A percentile compares a stretch with the other conserved stretches of the same genome.
These are phyloP conservation scores for Gastrodia elata DNA, from an alignment of 106 monocot species.

Conservation along the genomic window DNA sequence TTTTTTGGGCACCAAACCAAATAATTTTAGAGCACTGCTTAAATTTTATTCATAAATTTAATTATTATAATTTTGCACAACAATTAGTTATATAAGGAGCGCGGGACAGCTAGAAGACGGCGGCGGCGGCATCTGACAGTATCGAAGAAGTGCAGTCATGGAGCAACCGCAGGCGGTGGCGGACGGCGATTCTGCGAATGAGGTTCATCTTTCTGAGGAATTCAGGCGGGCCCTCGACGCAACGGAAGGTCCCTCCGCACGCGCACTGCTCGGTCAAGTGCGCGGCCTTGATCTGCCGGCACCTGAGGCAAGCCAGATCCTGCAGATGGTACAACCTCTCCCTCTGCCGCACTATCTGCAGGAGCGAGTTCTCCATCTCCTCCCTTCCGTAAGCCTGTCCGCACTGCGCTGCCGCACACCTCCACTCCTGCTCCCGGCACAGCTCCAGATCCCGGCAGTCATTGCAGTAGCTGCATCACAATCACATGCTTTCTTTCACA, in stretches of 20 bases:
- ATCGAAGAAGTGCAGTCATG: conserved; percentile 66
- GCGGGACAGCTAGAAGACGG: too few relatives aligned
- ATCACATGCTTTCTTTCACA: too few relatives aligned
- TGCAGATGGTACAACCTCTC: conserved; percentile 89
- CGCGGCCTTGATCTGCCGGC: conserved; percentile 68
- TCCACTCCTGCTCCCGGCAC: conserved; percentile 63
- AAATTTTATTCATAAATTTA: too few relatives aligned
- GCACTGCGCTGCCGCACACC: conserved; percentile 52
- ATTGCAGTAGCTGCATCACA: conserved; percentile 93
- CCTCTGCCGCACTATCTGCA: conserved; percentile 83
- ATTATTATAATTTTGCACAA: too few relatives aligned
- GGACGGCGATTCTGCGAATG: conserved; percentile 36
- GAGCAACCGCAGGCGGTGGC: conserved; percentile 62
- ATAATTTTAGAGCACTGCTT: too few relatives aligned
- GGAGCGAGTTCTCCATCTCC: conserved; percentile 73
- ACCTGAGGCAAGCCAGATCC: conserved; percentile 74
- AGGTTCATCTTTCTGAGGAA: conserved; percentile 67
- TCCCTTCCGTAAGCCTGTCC: conserved; percentile 75
- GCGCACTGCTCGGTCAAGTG: conserved; percentile 74
- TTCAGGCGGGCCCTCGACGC: conserved; percentile 39
- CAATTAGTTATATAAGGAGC: too few relatives aligned
- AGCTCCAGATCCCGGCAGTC: conserved; percentile 92
- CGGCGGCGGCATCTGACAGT: too few relatives aligned
- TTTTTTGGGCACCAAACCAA: too few relatives aligned
- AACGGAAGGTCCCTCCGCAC: conserved; percentile 73